These are phyloP conservation scores for sorghum (Sorghum bicolor) DNA, from an alignment of 176 grass and related monocot genomes.

Conservation along the genomic window Sorghum_bicolor_NCBIv3 NC_012873.2:5269501-5270000, in stretches of 20 bases:
- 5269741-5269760: conserved; percentile 31
- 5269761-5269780: conserved; percentile 32
- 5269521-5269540: neutral
- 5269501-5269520: neutral
- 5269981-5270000: neutral
- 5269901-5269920: neutral
- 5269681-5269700: conserved; percentile 92
- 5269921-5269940: neutral
- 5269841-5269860: neutral
- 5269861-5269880: neutral
- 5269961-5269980: conserved; percentile 3
- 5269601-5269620: conserved; percentile 30
- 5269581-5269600: neutral
- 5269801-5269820: neutral
- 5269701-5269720: conserved; percentile 94
- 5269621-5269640: neutral
- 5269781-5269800: neutral
- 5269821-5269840: neutral
- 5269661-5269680: conserved; percentile 91
- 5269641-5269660: conserved; percentile 1
- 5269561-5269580: neutral
- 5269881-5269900: neutral
- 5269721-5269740: conserved; percentile 93
- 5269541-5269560: neutral
- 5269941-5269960: neutral